Conservation (phyloP, 768 basidiomycete genomes). For the Pilatotrama ljubarskyi region DNA sequence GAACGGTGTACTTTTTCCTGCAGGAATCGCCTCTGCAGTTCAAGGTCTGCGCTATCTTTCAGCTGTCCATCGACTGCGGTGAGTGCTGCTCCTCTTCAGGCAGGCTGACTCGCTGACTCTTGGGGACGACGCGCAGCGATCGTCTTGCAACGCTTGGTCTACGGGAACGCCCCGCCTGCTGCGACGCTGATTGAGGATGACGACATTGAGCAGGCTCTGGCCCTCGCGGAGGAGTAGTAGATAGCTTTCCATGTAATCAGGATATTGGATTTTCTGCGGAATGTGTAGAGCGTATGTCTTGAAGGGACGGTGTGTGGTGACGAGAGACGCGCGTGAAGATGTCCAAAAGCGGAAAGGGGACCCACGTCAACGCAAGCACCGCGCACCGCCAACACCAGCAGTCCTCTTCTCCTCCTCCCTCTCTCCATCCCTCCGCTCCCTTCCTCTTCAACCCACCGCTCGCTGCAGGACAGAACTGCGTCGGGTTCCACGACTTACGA, state of each 20-base stretch:
- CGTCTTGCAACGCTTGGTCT: conserved; percentile 68
- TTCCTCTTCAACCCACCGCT: conserved; percentile 11
- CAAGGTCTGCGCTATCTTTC: conserved; percentile 81
- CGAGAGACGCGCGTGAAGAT: conserved; percentile 6
- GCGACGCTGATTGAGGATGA: conserved; percentile 53
- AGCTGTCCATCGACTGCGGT: conserved; percentile 79
- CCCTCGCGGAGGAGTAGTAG: conserved; percentile 57
- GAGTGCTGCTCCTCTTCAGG: conserved; percentile 29
- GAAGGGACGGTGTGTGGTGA: conserved; percentile 51
- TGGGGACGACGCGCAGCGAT: conserved; percentile 50
- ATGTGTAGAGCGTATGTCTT: conserved; percentile 45
- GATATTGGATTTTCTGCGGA: background rate
- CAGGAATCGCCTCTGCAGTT: conserved; percentile 76
- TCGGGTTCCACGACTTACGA: conserved; percentile 30
- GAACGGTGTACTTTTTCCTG: conserved; percentile 79
- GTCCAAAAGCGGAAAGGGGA: conserved; percentile 21
- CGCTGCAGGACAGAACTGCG: conserved; percentile 27
- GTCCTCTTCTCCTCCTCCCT: background rate
- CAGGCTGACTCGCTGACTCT: conserved; percentile 14
- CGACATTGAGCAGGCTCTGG: conserved; percentile 74
- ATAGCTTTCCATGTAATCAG: background rate
- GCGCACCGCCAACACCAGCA: background rate
- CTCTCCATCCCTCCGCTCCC: background rate
- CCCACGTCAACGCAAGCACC: conserved; percentile 20
- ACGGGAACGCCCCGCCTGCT: conserved; percentile 68